Evolutionary conservation across 805 yeast genomes (phyloP), one percentile per base, ranked within the genome.

Genomic region (Saccharomycopsis malanga): DNA sequence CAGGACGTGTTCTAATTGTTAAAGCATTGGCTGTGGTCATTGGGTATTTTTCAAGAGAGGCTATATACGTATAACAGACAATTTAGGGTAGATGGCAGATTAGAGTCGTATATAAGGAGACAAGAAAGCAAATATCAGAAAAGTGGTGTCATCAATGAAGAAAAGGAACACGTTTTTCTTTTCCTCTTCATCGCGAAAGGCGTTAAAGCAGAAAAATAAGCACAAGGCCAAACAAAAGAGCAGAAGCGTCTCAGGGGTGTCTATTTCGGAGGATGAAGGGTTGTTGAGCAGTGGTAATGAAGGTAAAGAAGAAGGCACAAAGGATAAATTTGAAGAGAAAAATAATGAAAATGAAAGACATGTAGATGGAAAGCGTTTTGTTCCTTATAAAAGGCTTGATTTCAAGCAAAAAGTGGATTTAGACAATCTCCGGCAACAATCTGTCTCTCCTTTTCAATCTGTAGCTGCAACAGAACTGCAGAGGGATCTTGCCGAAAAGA

Each of bases 371-470:
- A 27, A 27, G 12, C 10, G 14, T 5, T 37, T 12, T 9, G 23
- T 6, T 6, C 36, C 44, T 15, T 41, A 41, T 23, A 6, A 37
- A 27, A 29, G 44, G 22, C 20, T 41, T n/a, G 23, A 41, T 32
- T 41, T 41, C 36, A 41, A 41, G 22, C 36, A 41, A 21, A 4
- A 27, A 14, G 44, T 41, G 15, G 50, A 47, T 42, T 23, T 49
- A 5, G 48, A 40, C 6, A 38, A 40, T 15, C 37, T 48, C 21
- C 34, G 48, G n/a, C 50, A 43, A 35, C 17, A 36, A 22, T 46
- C 50, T 12, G 41, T 50, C n/a, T 50, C 53, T 2, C 53, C 53
- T 15, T 42, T 30, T 41, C 41, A 34, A 14, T 18, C 39, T n/a
- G 17, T 41, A 15, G 37, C 44, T 9, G 18, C 18, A 23, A 37